Base-by-base conservation (phyloP, 2,329 filamentous ascomycete species). In the Alternaria panax region DNA sequence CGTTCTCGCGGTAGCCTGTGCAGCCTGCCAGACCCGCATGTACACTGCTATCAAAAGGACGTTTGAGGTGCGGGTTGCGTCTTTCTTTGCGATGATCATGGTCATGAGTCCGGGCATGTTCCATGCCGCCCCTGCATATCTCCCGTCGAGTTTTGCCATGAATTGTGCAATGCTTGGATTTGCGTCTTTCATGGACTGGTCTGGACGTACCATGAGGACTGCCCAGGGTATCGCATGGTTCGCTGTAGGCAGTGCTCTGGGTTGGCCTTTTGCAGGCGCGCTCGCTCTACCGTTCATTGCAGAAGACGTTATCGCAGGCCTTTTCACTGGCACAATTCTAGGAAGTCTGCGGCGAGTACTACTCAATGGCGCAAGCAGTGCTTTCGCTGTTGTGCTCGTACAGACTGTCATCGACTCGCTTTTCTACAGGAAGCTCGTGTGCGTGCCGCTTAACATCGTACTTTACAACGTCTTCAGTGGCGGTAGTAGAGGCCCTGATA, bases 141-240 rank as follows among this genome's bases (percentile, higher is more conserved):
- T 99, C 5, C 95, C 95, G 0, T 97, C 93, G 8, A 97, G 91
- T 77, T 99, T 99, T 74, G 91, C 95, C 73, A 99, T 99, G 95
- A 97, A 96, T 76, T 91, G 89, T 60, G 89, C 88, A 14, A 95
- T 95, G 85, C 82, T 98, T 7, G 95, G 93, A 11, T 87, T 93
- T 55, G 87, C 93, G 1, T 88, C 92, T 0, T 99, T 98, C 78
- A 90, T 99, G 86, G 92, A 97, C 78, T 95, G 92, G 90, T 86
- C 86, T 36, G 89, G 89, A 20, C 91, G 92, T 0, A 52, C 50
- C 4, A 81, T 93, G 45, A 92, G 90, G 76, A 96, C 92, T 0
- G 89, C 91, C 0, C 85, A 88, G 73, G 95, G 92, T 36, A 92
- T 99, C 62, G 90, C 92, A 78, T 97, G 92, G 89, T 96, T 98